These are phyloP conservation scores for Starmerella khaoyaiensis DNA, from an alignment of 805 yeast genomes.

Conservation along the genomic window DNA sequence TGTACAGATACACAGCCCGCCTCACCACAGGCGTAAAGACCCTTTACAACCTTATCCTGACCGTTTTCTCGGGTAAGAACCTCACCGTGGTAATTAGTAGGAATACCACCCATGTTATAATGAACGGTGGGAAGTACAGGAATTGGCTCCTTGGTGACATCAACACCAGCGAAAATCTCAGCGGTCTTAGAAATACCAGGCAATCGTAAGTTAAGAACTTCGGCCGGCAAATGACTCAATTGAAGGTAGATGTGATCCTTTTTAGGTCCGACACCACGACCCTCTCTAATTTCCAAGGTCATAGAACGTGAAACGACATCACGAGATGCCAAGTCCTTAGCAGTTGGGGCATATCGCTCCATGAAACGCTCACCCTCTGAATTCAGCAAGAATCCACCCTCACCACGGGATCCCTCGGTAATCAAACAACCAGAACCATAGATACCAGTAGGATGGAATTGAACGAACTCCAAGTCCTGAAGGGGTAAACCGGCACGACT, in stretches of 20 bases:
- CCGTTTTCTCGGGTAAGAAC: conserved; percentile 77
- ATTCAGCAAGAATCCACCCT: conserved; percentile 94
- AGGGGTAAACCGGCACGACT: conserved; percentile 96
- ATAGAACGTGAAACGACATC: conserved; percentile 97
- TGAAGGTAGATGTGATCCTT: conserved; percentile 94
- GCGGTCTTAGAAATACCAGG: conserved; percentile 99
- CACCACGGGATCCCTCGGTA: conserved; percentile 99
- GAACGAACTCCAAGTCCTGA: conserved; percentile 94
- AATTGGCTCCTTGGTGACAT: conserved; percentile 97
- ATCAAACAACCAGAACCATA: conserved; percentile 98
- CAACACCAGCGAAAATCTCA: conserved; percentile 96
- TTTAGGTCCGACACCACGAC: conserved; percentile 96
- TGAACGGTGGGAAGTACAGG: conserved; percentile 97
- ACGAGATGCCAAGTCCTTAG: conserved; percentile 96
- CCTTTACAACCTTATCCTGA: conserved; percentile 81
- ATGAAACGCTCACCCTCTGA: conserved; percentile 98
- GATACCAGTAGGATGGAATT: conserved; percentile 99
- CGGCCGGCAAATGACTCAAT: conserved; percentile 84
- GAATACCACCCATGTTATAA: conserved; percentile 99
- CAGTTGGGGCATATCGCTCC: conserved; percentile 99
- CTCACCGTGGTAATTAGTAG: conserved; percentile 96
- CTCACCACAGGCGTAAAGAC: conserved; percentile 95
- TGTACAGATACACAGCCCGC: conserved; percentile 98
- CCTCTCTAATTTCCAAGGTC: conserved; percentile 96
- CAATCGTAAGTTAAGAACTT: conserved; percentile 83